Percentiles rank a stretch among this genome's conserved stretches.
Evolutionary conservation across 345 rosid species (phyloP).

Genomic region (Rubroshorea leprosula): DNA sequence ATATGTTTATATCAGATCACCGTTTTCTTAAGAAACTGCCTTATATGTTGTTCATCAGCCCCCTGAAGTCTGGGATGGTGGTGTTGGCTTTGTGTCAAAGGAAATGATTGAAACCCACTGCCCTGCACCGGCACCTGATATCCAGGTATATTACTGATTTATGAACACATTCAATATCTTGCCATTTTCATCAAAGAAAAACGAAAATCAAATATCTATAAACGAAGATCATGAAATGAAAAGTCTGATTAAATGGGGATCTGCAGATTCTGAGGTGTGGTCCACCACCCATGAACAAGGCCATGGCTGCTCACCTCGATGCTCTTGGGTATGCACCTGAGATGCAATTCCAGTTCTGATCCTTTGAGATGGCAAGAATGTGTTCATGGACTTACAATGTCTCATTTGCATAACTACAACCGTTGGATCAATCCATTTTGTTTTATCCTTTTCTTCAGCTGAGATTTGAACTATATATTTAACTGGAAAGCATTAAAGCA

Average conservation of each 20-base stretch:
- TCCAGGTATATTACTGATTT: constrained; percentile 39
- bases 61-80: constrained; percentile 84
- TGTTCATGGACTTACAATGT: no score
- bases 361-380: background rate
- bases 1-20: background rate
- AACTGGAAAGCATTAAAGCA: no score
- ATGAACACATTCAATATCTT: background rate
- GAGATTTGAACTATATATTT: no score
- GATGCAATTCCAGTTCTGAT: constrained; percentile 95
- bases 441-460: no score
- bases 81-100: constrained; percentile 84
- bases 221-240: background rate
- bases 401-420: no score
- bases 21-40: background rate
- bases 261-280: constrained; percentile 87
- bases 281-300: constrained; percentile 98
- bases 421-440: no score
- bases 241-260: constrained; percentile 7
- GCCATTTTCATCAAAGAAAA: background rate
- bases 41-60: constrained; percentile 44
- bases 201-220: background rate
- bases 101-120: constrained; percentile 82
- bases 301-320: constrained; percentile 86
- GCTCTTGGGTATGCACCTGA: constrained; percentile 70
- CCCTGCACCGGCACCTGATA: constrained; percentile 71